Conservation (phyloP, 2,329 filamentous ascomycete genomes). For the Dactylonectria macrodidyma region DNA sequence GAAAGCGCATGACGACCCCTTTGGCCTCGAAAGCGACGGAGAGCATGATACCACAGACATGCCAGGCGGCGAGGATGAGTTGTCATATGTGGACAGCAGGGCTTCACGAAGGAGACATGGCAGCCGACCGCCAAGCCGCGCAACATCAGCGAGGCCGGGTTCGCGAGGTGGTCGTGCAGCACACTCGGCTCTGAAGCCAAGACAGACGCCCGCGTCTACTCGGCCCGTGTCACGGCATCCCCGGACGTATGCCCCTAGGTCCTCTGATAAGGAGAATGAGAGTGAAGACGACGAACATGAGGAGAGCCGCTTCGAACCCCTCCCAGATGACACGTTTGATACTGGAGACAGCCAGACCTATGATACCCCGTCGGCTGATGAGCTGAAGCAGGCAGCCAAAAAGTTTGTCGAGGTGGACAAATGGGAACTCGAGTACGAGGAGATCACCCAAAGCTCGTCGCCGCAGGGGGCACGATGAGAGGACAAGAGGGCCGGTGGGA, state of each 20-base stretch:
- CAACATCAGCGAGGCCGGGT: conserved; percentile 45
- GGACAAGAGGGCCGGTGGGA: conserved; percentile 5
- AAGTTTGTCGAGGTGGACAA: conserved; percentile 80
- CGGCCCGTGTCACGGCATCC: conserved; percentile 46
- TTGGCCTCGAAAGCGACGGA: conserved; percentile 61
- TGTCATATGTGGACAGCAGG: conserved; percentile 61
- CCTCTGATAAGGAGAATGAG: conserved; percentile 73
- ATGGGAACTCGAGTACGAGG: conserved; percentile 79
- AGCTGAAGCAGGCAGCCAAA: conserved; percentile 71
- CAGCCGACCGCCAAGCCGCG: conserved; percentile 50
- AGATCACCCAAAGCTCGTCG: conserved; percentile 70
- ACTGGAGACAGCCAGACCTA: conserved; percentile 51
- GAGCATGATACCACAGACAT: conserved; percentile 65
- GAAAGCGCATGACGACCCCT: conserved; percentile 53
- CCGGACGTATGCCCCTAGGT: conserved; percentile 66
- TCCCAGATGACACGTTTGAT: conserved; percentile 63
- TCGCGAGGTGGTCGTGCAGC: conserved; percentile 46
- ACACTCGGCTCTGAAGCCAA: conserved; percentile 44
- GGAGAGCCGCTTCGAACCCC: conserved; percentile 58
- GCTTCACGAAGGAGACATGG: conserved; percentile 53
- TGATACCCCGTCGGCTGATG: conserved; percentile 60
- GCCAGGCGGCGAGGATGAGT: conserved; percentile 70
- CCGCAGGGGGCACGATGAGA: conserved; percentile 64
- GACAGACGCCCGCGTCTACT: conserved; percentile 41
- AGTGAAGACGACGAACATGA: conserved; percentile 54